Evolutionary conservation across 495 filamentous ascomycete species (phyloP), one percentile per base, ranked within the genome.

Genomic region (Glarea lozoyensis): DNA sequence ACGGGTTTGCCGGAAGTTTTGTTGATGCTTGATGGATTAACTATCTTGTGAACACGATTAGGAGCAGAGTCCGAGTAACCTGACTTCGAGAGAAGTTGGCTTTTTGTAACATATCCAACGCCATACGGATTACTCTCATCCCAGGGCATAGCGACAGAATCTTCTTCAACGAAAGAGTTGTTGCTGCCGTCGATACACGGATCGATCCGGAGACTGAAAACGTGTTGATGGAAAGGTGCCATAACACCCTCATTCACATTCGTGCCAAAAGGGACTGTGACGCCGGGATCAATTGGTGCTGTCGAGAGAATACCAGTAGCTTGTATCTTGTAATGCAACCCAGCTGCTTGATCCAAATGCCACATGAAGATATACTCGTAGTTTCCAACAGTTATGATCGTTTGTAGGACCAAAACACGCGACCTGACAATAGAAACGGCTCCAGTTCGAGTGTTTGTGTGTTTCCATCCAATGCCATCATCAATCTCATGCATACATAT

Each of bases 401-500:
- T 81, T 45, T 81, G 78, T 21, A 89, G 48, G 6, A 88, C 82
- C 0, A 90, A 62, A 57, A 87, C 81, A 4, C 85, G 73, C 32
- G 74, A 71, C 1, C 85, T 77, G 1, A 74, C 78, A 2, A 86
- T 74, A 21, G 80, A 75, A 2, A 75, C 78, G 0, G 78, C 71
- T 29, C 70, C 68, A 11, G 84, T 87, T 2, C 84, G 75, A 66
- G 79, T 84, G 59, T 90, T 87, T 20, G 82, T 88, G 61, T 90
- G 85, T 51, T 90, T 90, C 75, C 81, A 88, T 4, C 78, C 74
- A 27, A 89, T 82, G n/a, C 84, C 84, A 36, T 66, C 69, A 49
- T 85, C 80, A 41, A 82, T 79, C 52, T 86, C 82, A 55, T 89
- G 85, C 32, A 88, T 73, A 60, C 85, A 89, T 16, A 90, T 72